These are phyloP conservation scores for Neofusicoccum cordaticola DNA, from an alignment of 2,329 filamentous ascomycete genomes.

Conservation along the genomic window DNA sequence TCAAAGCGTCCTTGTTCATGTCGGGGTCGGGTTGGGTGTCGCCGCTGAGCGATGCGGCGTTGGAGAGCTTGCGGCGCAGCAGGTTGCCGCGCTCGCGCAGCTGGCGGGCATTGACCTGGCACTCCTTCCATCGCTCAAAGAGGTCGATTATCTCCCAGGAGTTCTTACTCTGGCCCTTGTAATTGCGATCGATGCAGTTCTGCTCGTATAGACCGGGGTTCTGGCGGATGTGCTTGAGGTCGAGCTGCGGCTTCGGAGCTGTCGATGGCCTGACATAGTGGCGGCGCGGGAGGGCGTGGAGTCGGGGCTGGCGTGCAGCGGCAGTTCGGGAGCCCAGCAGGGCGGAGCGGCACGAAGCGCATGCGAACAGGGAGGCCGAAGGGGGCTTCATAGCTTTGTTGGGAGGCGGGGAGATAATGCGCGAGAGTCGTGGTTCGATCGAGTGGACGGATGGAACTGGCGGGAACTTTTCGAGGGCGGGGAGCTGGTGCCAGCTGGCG, in stretches of 20 bases:
- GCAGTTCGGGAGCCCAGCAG: conserved; percentile 8
- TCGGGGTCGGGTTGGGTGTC: conserved; percentile 30
- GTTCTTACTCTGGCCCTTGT: conserved; percentile 54
- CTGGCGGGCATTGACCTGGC: conserved; percentile 59
- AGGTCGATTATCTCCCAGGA: conserved; percentile 54
- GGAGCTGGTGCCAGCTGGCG: conserved; percentile 15
- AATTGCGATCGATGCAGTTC: conserved; percentile 85
- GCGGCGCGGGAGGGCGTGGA: conserved; percentile 30
- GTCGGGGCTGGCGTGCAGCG: not conserved
- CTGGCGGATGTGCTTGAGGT: conserved; percentile 87
- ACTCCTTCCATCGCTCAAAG: conserved; percentile 43
- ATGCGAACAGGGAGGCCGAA: conserved; percentile 22
- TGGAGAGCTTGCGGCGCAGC: conserved; percentile 55
- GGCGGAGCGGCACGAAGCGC: conserved; percentile 19
- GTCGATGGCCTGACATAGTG: conserved; percentile 59
- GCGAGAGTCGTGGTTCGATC: not conserved
- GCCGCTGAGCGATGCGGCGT: conserved; percentile 30
- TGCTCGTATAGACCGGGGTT: conserved; percentile 76
- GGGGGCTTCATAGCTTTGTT: conserved; percentile 26
- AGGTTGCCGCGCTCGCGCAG: conserved; percentile 66
- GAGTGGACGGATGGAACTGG: conserved; percentile 1
- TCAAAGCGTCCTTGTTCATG: conserved; percentile 51
- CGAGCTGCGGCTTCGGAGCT: conserved; percentile 75
- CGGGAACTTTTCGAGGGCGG: conserved; percentile 12
- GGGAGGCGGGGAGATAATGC: not conserved